phyloP scores from a whole-genome alignment of 208 protist species.

The Leishmania arabica region DNA sequence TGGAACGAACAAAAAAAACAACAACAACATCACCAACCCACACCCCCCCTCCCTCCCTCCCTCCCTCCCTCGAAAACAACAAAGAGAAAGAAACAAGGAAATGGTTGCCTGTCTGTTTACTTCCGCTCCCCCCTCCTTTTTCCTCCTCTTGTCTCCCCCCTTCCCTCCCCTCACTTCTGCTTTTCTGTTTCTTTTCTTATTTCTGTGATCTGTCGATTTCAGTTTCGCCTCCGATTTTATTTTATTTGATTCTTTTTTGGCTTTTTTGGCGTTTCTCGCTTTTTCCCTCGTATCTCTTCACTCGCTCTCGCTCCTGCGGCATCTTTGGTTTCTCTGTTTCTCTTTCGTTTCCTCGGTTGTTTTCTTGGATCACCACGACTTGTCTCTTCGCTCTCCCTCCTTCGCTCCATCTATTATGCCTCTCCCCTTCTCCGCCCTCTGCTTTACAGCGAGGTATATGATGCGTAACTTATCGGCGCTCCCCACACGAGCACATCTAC shows the following conservation, averaged over 20 bases:
- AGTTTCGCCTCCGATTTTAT: background rate
- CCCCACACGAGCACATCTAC: background rate
- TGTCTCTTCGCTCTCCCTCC: background rate
- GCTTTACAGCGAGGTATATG: background rate
- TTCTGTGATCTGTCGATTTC: background rate
- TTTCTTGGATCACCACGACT: background rate
- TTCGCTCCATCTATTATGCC: background rate
- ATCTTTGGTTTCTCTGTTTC: background rate
- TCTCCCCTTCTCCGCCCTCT: background rate
- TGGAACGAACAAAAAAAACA: background rate
- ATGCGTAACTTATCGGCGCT: background rate
- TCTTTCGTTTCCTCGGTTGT: background rate
- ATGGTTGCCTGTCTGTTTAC: background rate
- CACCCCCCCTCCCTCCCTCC: no score
- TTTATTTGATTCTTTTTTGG: background rate
- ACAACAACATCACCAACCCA: no score
- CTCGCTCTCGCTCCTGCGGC: no score
- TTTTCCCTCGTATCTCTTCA: background rate
- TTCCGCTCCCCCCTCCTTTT: background rate
- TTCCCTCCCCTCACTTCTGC: background rate
- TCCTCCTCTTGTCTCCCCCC: background rate
- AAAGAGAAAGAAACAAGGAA: background rate
- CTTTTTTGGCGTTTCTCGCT: background rate
- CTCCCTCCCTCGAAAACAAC: background rate
- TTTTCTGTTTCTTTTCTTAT: background rate